Evolutionary conservation across 2,329 filamentous ascomycete genomes (phyloP).

Genomic region (Colletotrichum zoysiae): DNA sequence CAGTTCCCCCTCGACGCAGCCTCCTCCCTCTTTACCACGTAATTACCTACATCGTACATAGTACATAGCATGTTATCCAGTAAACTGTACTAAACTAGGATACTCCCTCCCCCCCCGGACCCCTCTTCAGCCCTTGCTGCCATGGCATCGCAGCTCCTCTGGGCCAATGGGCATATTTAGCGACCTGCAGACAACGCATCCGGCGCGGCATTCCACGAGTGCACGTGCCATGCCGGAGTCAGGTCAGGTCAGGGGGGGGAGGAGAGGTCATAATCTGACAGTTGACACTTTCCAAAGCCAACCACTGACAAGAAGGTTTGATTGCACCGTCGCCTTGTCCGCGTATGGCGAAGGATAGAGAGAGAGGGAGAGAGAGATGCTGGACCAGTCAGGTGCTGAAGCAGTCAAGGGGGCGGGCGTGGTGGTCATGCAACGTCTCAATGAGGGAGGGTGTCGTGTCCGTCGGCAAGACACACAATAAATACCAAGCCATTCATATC

Average conservation of each 20-base stretch:
- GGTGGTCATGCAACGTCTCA: not conserved
- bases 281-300: constrained; percentile 3
- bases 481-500: not conserved
- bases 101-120: too few relatives aligned
- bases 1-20: not conserved
- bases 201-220: constrained; percentile 21
- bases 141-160: not conserved
- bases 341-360: not conserved
- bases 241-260: constrained; percentile 19
- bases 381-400: too few relatives aligned
- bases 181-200: constrained; percentile 32
- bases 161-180: constrained; percentile 33
- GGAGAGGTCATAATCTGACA: constrained; percentile 26
- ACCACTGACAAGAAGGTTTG: constrained; percentile 8
- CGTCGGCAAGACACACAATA: not conserved
- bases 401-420: not conserved
- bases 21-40: too few relatives aligned
- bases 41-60: too few relatives aligned
- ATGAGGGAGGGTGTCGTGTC: too few relatives aligned
- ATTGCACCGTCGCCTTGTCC: constrained; percentile 16
- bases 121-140: not conserved
- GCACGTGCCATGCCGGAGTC: constrained; percentile 36
- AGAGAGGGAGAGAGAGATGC: not conserved
- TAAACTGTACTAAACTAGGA: too few relatives aligned
- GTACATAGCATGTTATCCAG: too few relatives aligned